Evolutionary conservation across 805 yeast species (phyloP).

Genomic region (Wickerhamomyces sydowiorum): DNA sequence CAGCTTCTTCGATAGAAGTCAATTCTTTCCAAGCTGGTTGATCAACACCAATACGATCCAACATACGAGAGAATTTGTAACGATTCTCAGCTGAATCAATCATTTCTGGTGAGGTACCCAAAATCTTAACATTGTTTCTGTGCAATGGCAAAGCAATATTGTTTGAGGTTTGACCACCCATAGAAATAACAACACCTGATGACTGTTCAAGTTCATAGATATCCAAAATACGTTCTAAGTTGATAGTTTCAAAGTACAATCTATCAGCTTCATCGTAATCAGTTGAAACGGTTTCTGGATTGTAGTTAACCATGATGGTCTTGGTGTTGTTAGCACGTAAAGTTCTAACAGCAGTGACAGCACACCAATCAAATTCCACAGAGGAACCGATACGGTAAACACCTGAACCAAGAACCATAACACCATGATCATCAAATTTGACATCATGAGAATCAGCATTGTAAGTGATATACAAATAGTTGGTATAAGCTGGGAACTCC

Average conservation of each 20-base stretch:
- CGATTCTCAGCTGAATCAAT: slow-evolving; percentile 98
- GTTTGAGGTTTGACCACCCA: slow-evolving; percentile 99
- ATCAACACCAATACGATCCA: slow-evolving; percentile 93
- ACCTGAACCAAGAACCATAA: slow-evolving; percentile 96
- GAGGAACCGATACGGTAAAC: slow-evolving; percentile 98
- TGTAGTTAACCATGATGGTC: slow-evolving; percentile 95
- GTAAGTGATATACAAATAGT: slow-evolving; percentile 91
- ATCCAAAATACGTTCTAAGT: slow-evolving; percentile 89
- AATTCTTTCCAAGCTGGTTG: slow-evolving; percentile 99
- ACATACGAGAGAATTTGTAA: slow-evolving; percentile 95
- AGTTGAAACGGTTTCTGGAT: slow-evolving; percentile 98
- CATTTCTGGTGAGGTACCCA: slow-evolving; percentile 98
- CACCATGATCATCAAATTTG: slow-evolving; percentile 85
- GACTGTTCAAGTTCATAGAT: slow-evolving; percentile 90
- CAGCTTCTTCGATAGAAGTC: slow-evolving; percentile 90
- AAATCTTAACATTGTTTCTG: slow-evolving; percentile 89
- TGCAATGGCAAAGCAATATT: slow-evolving; percentile 90
- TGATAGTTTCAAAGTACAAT: slow-evolving; percentile 91
- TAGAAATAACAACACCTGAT: slow-evolving; percentile 87
- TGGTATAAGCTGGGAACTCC: slow-evolving; percentile 95
- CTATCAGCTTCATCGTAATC: slow-evolving; percentile 98
- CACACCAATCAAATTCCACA: slow-evolving; percentile 99
- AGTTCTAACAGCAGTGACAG: slow-evolving; percentile 93
- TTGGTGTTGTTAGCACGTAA: slow-evolving; percentile 79
- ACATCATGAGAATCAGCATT: slow-evolving; percentile 88